Percentiles rank a stretch among this genome's conserved stretches.
These are phyloP conservation scores for Xylaria sp. DNA, from an alignment of 2,329 filamentous ascomycete genomes.

Conservation along the genomic window DNA sequence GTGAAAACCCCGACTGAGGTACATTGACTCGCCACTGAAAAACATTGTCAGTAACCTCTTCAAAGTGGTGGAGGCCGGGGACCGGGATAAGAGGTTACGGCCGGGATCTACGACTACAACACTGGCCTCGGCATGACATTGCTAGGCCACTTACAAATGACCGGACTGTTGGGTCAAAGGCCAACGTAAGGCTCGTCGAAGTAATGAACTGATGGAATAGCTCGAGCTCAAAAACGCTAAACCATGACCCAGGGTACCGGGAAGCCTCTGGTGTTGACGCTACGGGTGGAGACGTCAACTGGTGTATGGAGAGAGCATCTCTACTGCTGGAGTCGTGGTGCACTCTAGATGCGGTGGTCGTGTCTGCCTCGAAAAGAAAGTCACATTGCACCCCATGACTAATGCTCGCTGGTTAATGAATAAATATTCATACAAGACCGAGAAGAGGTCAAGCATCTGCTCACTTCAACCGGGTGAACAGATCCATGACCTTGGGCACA, in stretches of 20 bases:
- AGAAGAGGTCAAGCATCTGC: background rate
- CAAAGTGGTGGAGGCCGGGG: background rate
- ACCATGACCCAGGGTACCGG: conserved; percentile 36
- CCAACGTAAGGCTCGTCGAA: conserved; percentile 61
- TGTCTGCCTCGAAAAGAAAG: conserved; percentile 34
- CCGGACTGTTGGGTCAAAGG: conserved; percentile 54
- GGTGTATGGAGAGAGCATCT: conserved; percentile 37
- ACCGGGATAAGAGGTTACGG: background rate
- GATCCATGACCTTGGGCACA: conserved; percentile 8
- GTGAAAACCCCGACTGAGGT: conserved; percentile 59
- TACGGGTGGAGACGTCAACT: conserved; percentile 36
- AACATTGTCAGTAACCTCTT: conserved; percentile 9
- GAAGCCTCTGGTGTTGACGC: conserved; percentile 25
- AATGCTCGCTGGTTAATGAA: background rate
- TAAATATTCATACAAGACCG: no score
- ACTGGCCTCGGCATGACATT: background rate
- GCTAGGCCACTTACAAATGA: conserved; percentile 48
- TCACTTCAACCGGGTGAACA: background rate
- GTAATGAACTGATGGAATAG: conserved; percentile 65
- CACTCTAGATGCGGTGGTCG: conserved; percentile 17
- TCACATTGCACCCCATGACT: conserved; percentile 44
- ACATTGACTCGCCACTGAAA: conserved; percentile 58
- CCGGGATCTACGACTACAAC: background rate
- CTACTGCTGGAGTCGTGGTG: conserved; percentile 16
- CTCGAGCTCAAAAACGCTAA: conserved; percentile 57